Base-by-base conservation (phyloP, 371 early-diverging fungal genomes). In the Apophysomyces trapeziformis region DNA sequence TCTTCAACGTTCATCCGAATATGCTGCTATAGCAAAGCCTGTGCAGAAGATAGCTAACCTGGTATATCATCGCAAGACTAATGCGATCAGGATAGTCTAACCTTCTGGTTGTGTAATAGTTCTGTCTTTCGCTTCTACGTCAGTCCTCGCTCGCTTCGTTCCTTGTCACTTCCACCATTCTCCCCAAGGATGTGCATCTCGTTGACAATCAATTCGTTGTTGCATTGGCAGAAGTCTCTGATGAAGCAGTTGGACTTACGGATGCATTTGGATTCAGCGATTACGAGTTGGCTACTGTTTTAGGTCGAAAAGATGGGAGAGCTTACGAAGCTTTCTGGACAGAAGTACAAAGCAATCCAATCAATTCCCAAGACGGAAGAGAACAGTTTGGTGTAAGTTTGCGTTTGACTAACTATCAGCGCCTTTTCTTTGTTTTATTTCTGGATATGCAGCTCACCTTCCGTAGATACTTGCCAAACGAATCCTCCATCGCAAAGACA, bases 191-290 rank as follows among this genome's bases (percentile, higher is more conserved):
- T 37, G 57, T 78, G n/a, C 50, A 64, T 8, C 46, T 47, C 7
- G 56, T 83, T 18, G 69, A 76, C 16, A 63, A 62, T 8, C 58
- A 60, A 9, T 77, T 72, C n/a, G 75, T 75, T 46, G 46, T 38
- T 4, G 21, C 65, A 5, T 60, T 83, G 12, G 32, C 65, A 26
- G 8, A 45, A 0, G 38, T 93, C 18, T 78, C 92, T n/a, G 74
- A 71, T 4, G 79, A 89, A 65, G 88, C 86, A 2, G 75, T 92
- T 39, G 81, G 84, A 0, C 74, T 92, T 60, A 87, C 88, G 9
- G 93, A 92, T 60, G 82, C 90, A 1, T 90, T 91, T 76, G 90
- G 83, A 12, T 82, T 89, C 45, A 68, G 87, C 0, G 93, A 93
- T 56, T 73, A 77, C 46, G 79, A 79, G 14, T 77, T 93, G 35